Conservation (phyloP, 2,329 filamentous ascomycete species). For the Aureobasidium sp. region DNA sequence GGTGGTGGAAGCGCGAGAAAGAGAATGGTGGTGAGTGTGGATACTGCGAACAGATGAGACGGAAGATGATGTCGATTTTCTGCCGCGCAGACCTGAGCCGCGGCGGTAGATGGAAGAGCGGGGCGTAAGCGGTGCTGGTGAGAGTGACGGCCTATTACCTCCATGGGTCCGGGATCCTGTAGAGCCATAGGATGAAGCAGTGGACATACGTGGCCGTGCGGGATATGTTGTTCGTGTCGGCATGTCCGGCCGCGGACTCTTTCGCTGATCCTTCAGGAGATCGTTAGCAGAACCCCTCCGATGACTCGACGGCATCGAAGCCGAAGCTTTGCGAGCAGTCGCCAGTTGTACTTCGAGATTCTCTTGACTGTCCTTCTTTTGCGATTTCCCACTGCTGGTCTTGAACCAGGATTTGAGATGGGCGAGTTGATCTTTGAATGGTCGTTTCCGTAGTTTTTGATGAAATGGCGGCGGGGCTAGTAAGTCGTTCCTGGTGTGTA, state of each 20-base stretch:
- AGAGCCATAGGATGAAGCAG: conserved; percentile 30
- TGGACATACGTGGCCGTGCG: conserved; percentile 36
- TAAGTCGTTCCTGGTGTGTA: conserved; percentile 60
- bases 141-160: conserved; percentile 64
- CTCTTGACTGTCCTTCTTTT: not conserved
- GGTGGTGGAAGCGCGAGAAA: conserved; percentile 90
- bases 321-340: not conserved
- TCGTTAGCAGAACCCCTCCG: not conserved
- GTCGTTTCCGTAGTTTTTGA: conserved; percentile 50
- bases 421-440: conserved; percentile 58
- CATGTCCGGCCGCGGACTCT: conserved; percentile 28
- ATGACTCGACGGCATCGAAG: not conserved
- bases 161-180: conserved; percentile 27
- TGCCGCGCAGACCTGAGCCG: conserved; percentile 73
- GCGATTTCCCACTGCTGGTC: conserved; percentile 30
- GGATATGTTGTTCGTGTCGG: conserved; percentile 32
- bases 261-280: not conserved
- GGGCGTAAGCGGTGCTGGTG: conserved; percentile 80
- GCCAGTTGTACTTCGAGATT: not conserved
- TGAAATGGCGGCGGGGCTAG: conserved; percentile 43
- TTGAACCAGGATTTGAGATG: conserved; percentile 66
- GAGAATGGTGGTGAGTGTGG: conserved; percentile 67
- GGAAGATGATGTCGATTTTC: conserved; percentile 93
- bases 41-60: conserved; percentile 89
- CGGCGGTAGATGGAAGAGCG: conserved; percentile 70